phyloP scores from a whole-genome alignment of 345 rosid genomes.

The Lenwebbia sp. region DNA sequence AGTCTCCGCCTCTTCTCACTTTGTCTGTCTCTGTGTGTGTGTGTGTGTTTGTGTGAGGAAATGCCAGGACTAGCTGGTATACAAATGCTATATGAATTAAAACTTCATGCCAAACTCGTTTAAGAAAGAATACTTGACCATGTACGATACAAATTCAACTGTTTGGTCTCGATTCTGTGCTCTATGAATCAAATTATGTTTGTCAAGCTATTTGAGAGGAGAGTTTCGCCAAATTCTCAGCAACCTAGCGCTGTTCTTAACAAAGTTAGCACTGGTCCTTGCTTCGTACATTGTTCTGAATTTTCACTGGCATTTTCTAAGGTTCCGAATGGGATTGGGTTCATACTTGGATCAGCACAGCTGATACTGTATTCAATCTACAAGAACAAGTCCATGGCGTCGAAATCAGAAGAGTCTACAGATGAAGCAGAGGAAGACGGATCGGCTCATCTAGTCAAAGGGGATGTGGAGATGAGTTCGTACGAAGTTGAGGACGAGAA shows the following conservation, averaged over 20 bases:
- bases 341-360: slow-evolving; percentile 38
- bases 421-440: slow-evolving; percentile 15
- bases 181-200: background rate
- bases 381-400: slow-evolving; percentile 15
- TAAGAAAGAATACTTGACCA: background rate
- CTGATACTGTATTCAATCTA: slow-evolving; percentile 30
- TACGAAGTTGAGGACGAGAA: slow-evolving; percentile 1
- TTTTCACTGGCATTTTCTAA: background rate
- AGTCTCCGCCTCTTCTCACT: background rate
- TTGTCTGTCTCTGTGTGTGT: background rate
- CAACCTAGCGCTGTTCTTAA: background rate
- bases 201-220: background rate
- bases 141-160: background rate
- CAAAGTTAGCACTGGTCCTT: background rate
- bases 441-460: slow-evolving; percentile 7
- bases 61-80: background rate
- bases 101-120: background rate
- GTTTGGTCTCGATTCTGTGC: background rate
- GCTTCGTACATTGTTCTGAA: background rate
- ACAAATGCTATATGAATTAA: background rate
- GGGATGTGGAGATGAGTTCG: slow-evolving; percentile 10
- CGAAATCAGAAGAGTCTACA: background rate
- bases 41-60: background rate
- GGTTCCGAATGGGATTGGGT: slow-evolving; percentile 47
- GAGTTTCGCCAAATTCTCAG: background rate